A percentile compares a stretch with the other conserved stretches of the same genome.
These are phyloP conservation scores for Dictyostelium brefeldianum DNA, from an alignment of 78 protist species.

Conservation along the genomic window DNA sequence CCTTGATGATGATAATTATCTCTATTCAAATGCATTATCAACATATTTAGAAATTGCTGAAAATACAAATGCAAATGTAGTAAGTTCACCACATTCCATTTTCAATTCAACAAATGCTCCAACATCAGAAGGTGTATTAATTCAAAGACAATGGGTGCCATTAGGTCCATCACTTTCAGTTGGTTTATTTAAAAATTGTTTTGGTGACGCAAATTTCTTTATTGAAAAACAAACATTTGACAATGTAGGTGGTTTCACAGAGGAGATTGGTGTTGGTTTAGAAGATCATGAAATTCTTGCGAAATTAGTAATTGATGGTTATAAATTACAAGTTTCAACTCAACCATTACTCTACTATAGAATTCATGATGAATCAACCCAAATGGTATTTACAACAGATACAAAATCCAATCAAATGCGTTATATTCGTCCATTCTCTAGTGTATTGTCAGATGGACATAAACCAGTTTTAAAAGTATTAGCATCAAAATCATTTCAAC, in stretches of 20 bases:
- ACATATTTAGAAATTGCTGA: conserved; percentile 39
- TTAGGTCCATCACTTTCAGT: conserved; percentile 62
- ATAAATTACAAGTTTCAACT: conserved; percentile 26
- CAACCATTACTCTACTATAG: conserved; percentile 67
- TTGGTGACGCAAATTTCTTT: conserved; percentile 80
- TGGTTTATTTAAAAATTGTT: conserved; percentile 75
- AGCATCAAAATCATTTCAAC: conserved; percentile 3
- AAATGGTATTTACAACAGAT: conserved; percentile 62
- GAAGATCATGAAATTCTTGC: conserved; percentile 75
- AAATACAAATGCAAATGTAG: conserved; percentile 44
- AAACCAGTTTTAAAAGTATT: conserved; percentile 47
- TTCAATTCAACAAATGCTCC: conserved; percentile 1
- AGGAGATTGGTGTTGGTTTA: conserved; percentile 75
- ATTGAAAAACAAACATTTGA: conserved; percentile 14
- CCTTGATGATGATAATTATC: conserved; percentile 70
- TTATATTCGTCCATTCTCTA: conserved; percentile 62
- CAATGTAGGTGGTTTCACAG: conserved; percentile 61
- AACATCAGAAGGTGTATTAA: neutral
- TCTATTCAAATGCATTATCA: conserved; percentile 49
- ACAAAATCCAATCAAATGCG: conserved; percentile 72
- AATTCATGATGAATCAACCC: conserved; percentile 37
- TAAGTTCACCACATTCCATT: conserved; percentile 71
- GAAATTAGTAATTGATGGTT: conserved; percentile 27
- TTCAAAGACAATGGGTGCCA: conserved; percentile 71
- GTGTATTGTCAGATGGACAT: neutral